These are phyloP conservation scores for Aureobasidium sp. DNA, from an alignment of 2,329 filamentous ascomycete genomes.

Conservation along the genomic window DNA sequence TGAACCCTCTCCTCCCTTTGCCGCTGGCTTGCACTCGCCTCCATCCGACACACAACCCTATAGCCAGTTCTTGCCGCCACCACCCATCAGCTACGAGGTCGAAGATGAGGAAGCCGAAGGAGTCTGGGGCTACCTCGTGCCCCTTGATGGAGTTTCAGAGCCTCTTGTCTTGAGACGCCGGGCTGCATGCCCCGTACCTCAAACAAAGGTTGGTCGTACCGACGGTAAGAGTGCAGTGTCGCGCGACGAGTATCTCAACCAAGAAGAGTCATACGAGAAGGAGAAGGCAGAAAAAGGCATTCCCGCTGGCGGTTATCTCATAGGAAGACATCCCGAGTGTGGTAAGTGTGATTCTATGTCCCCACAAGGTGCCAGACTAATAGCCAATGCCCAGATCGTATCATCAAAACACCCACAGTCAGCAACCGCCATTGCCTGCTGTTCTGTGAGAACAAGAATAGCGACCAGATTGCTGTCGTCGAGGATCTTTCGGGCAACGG, in stretches of 20 bases:
- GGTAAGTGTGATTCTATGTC: constrained; percentile 49
- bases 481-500: constrained; percentile 95
- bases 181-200: constrained; percentile 57
- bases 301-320: constrained; percentile 75
- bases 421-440: constrained; percentile 78
- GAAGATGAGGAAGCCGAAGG: constrained; percentile 77
- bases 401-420: constrained; percentile 67
- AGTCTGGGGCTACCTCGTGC: constrained; percentile 93
- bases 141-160: constrained; percentile 53
- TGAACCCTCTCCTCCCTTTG: constrained; percentile 26
- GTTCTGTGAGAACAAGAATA: constrained; percentile 55
- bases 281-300: constrained; percentile 44
- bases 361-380: background rate
- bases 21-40: constrained; percentile 50
- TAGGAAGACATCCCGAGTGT: constrained; percentile 90
- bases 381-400: constrained; percentile 49
- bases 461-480: constrained; percentile 61
- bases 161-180: constrained; percentile 69
- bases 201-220: constrained; percentile 29
- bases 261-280: constrained; percentile 56
- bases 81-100: constrained; percentile 68
- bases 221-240: constrained; percentile 40
- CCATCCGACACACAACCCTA: constrained; percentile 71
- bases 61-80: constrained; percentile 72
- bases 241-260: constrained; percentile 49